Conservation (phyloP, 2,329 filamentous ascomycete species). For the Stagonosporopsis rhizophila region DNA sequence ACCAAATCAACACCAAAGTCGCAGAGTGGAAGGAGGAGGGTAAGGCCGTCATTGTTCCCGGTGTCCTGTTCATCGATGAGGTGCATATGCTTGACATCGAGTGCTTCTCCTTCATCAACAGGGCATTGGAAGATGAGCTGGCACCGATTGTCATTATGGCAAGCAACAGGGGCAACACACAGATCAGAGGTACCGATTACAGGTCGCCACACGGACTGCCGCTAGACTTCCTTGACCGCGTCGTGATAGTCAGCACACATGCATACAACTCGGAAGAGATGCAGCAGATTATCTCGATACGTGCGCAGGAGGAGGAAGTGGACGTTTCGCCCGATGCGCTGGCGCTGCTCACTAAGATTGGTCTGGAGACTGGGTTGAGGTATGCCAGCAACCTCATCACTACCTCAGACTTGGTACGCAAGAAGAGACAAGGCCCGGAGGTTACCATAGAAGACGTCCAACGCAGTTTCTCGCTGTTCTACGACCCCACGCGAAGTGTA, state of each 20-base stretch:
- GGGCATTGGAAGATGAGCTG: constrained; percentile 91
- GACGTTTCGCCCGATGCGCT: constrained; percentile 89
- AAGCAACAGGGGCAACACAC: constrained; percentile 90
- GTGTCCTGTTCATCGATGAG: constrained; percentile 97
- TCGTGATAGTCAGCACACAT: constrained; percentile 95
- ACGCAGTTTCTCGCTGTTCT: constrained; percentile 92
- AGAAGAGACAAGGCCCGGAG: constrained; percentile 84
- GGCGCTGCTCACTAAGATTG: constrained; percentile 93
- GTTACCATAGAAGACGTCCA: constrained; percentile 89
- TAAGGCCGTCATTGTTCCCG: constrained; percentile 97
- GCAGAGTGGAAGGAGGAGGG: constrained; percentile 99
- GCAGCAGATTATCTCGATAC: constrained; percentile 88
- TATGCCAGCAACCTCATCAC: constrained; percentile 99
- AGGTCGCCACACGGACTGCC: constrained; percentile 91
- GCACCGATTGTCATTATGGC: constrained; percentile 99
- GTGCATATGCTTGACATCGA: constrained; percentile 99
- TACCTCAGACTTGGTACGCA: constrained; percentile 84
- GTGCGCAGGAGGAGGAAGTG: constrained; percentile 94
- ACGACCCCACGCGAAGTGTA: constrained; percentile 85
- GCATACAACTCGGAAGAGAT: constrained; percentile 84
- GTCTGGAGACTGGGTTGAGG: constrained; percentile 85
- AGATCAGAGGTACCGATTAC: constrained; percentile 93
- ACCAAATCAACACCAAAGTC: constrained; percentile 99
- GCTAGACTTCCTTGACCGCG: constrained; percentile 92
- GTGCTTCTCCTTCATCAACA: constrained; percentile 98